Evolutionary conservation across 2,329 filamentous ascomycete genomes (phyloP), one percentile per base, ranked within the genome.

Genomic region (Diaporthe citri): DNA sequence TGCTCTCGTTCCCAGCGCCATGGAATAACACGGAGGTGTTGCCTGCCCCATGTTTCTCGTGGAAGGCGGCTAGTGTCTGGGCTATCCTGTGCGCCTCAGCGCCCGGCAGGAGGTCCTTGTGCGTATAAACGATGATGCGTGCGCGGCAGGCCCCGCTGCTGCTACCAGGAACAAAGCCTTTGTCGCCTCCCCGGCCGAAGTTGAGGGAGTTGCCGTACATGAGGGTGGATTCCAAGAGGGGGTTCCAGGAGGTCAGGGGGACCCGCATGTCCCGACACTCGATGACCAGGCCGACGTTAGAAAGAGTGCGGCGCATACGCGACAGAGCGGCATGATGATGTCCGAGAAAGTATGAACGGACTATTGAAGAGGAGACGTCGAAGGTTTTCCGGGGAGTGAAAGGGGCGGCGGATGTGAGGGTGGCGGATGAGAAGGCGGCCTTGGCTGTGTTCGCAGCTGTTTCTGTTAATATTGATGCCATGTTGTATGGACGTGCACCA

Each of bases 241-340:
- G 96, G 82, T 99, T 99, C 78, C 95, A 92, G 4, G 95, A 97
- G 0, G 95, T 96, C 13, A 98, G 86, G 0, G 97, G 97, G 0
- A 98, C 92, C 64, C 97, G 93, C 82, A 95, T 95, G 86, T 99
- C 97, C 81, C 97, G 94, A 83, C 96, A 98, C 86, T 99, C 97
- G 81, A 99, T 91, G 72, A 99, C 91, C 57, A 98, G 91, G 80
- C 96, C 94, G 80, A 98, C 94, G 77, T 91, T 92, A 39, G 92
- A 91, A 66, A 99, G 90, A 82, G 94, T 89, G 52, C 90, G 90
- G 82, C 94, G 94, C 93, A 98, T 98, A 82, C 94, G 93, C 64
- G 90, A 87, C 43, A 98, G 88, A 22, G 94, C 97, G 13, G 94
- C 90, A 76, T 91, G 91, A 87, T 99, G 97, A 85, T 99, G 97